Percentiles rank a stretch among this genome's conserved stretches.
phyloP scores from a whole-genome alignment of 2,329 filamentous ascomycete genomes.

The Phialophora expanda region DNA sequence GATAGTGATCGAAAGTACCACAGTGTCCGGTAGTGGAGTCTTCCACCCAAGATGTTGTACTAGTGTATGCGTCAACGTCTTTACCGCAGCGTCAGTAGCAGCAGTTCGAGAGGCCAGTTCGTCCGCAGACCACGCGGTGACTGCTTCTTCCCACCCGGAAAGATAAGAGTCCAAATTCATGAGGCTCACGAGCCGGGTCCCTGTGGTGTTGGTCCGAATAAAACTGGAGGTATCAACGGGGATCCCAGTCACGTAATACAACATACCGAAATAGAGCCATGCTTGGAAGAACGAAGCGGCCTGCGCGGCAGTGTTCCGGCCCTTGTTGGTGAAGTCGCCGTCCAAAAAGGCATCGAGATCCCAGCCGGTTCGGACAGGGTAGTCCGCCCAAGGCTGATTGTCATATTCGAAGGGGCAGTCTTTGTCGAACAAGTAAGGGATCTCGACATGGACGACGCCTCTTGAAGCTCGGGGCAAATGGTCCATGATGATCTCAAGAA shows the following conservation, averaged over 20 bases:
- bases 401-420: slow-evolving; percentile 10
- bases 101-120: not conserved
- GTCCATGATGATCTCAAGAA: not conserved
- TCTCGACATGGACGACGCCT: not conserved
- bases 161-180: not conserved
- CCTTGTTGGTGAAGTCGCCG: slow-evolving; percentile 8
- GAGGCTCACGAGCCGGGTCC: not conserved
- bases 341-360: not conserved
- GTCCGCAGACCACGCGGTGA: not conserved
- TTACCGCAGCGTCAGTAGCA: not conserved
- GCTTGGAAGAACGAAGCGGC: slow-evolving; percentile 14
- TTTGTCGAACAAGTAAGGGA: slow-evolving; percentile 3
- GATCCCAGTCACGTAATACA: slow-evolving; percentile 3
- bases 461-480: slow-evolving; percentile 5
- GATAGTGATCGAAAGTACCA: slow-evolving; percentile 10
- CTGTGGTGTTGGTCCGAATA: not conserved
- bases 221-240: slow-evolving; percentile 1
- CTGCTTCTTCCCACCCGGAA: not conserved
- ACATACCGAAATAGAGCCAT: slow-evolving; percentile 11
- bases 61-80: not conserved
- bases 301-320: slow-evolving; percentile 3
- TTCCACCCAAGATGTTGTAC: slow-evolving; percentile 6
- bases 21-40: slow-evolving; percentile 7
- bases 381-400: not conserved
- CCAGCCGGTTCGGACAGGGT: slow-evolving; percentile 3